Conservation (phyloP, 2,329 filamentous ascomycete species). For the Epichloe baconii region DNA sequence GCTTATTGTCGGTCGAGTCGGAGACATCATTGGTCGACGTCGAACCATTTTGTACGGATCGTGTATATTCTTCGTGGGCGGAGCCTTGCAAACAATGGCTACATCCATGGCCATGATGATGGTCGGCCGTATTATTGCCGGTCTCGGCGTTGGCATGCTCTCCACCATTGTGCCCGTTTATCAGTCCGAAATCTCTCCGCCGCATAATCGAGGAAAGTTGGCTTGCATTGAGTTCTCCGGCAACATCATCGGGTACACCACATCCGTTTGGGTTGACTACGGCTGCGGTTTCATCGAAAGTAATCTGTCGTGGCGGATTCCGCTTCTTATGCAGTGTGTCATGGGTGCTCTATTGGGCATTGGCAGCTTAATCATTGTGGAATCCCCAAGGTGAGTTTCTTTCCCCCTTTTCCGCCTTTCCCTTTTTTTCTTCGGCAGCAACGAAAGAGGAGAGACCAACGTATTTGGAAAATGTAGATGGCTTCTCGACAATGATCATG, state of each 20-base stretch:
- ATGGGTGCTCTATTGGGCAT: constrained; percentile 80
- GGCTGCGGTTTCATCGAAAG: constrained; percentile 83
- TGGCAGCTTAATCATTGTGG: constrained; percentile 86
- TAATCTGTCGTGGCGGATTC: constrained; percentile 80
- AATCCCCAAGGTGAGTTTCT: constrained; percentile 67
- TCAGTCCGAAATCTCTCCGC: constrained; percentile 89
- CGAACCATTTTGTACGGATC: constrained; percentile 91
- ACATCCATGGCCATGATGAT: constrained; percentile 84
- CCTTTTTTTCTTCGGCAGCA: neutral
- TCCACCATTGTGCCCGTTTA: constrained; percentile 91
- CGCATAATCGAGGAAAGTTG: constrained; percentile 88
- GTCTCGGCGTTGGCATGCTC: constrained; percentile 74
- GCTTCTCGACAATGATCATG: constrained; percentile 94
- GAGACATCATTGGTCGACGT: constrained; percentile 80
- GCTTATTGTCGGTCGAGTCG: constrained; percentile 71
- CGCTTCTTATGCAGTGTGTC: constrained; percentile 80
- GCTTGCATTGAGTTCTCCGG: constrained; percentile 97
- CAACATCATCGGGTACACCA: constrained; percentile 90
- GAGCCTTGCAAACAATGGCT: constrained; percentile 71
- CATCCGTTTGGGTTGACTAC: constrained; percentile 98
- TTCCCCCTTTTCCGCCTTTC: neutral
- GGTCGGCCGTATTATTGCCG: constrained; percentile 68
- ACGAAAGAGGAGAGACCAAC: neutral
- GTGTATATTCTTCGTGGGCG: constrained; percentile 72
- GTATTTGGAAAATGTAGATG: constrained; percentile 43